Percentiles rank a stretch among this genome's conserved stretches.
phyloP scores from a whole-genome alignment of 345 rosid species.

The Sisymbrium irio region DNA sequence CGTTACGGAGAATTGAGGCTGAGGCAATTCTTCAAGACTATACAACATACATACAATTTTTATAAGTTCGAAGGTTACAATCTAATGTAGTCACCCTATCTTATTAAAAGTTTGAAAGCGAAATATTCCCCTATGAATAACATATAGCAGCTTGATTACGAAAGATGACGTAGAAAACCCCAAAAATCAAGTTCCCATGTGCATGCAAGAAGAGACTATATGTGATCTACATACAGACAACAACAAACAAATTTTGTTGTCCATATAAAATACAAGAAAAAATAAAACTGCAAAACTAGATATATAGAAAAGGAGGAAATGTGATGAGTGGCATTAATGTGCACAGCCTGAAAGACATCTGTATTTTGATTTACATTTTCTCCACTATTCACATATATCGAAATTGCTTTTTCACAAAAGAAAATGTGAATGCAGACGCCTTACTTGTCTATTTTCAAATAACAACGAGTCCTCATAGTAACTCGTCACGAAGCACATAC shows the following conservation, averaged over 20 bases:
- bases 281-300: background rate
- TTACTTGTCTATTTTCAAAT: background rate
- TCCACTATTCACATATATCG: background rate
- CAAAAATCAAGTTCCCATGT: constrained; percentile 27
- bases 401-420: background rate
- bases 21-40: no score
- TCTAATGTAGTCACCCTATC: background rate
- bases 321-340: constrained; percentile 12
- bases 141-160: background rate
- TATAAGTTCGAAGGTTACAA: no score
- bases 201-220: constrained; percentile 1
- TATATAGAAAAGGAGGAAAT: background rate
- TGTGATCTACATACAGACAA: constrained; percentile 13
- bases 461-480: background rate
- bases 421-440: background rate
- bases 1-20: no score
- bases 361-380: constrained; percentile 6
- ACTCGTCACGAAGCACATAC: background rate
- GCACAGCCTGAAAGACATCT: background rate
- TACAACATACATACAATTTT: no score
- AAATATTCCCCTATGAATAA: background rate
- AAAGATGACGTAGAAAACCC: background rate
- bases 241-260: constrained; percentile 1
- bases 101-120: background rate
- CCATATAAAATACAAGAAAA: constrained; percentile 8